phyloP scores from a whole-genome alignment of 805 yeast species.

The Limtongozyma cylindracea region DNA sequence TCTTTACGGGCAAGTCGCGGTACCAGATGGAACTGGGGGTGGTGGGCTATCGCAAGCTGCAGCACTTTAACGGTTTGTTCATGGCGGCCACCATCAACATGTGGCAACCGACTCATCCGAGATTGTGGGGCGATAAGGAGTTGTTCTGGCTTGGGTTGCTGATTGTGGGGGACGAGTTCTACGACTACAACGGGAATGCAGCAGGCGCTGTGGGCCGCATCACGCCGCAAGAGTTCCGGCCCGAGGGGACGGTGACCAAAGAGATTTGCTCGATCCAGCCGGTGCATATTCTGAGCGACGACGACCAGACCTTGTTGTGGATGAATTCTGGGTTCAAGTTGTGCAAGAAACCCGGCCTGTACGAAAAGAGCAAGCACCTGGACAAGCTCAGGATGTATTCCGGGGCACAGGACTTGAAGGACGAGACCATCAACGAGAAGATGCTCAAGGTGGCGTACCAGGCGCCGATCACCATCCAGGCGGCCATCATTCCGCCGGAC shows the following conservation, averaged over 20 bases:
- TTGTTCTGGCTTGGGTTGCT: conserved; percentile 10
- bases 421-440: conserved; percentile 4
- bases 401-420: conserved; percentile 5
- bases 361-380: too few species aligned
- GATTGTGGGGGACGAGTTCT: conserved; percentile 7
- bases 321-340: conserved; percentile 43
- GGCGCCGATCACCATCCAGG: conserved; percentile 10
- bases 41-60: conserved; percentile 8
- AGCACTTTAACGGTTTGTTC: conserved; percentile 9
- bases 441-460: conserved; percentile 8
- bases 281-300: conserved; percentile 26
- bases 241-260: conserved; percentile 5
- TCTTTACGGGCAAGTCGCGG: conserved; percentile 7
- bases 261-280: conserved; percentile 41
- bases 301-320: conserved; percentile 28
- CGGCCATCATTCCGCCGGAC: conserved; percentile 27
- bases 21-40: conserved; percentile 14
- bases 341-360: too few species aligned
- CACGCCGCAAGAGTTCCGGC: conserved; percentile 8
- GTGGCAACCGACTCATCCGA: conserved; percentile 4
- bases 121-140: conserved; percentile 12
- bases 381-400: conserved; percentile 11
- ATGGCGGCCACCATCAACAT: conserved; percentile 9
- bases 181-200: conserved; percentile 8
- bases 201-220: conserved; percentile 11